A percentile compares a stretch with the other conserved stretches of the same genome.
phyloP scores from a whole-genome alignment of 176 grass and related monocot genomes.

The Oryza glaberrima region DNA sequence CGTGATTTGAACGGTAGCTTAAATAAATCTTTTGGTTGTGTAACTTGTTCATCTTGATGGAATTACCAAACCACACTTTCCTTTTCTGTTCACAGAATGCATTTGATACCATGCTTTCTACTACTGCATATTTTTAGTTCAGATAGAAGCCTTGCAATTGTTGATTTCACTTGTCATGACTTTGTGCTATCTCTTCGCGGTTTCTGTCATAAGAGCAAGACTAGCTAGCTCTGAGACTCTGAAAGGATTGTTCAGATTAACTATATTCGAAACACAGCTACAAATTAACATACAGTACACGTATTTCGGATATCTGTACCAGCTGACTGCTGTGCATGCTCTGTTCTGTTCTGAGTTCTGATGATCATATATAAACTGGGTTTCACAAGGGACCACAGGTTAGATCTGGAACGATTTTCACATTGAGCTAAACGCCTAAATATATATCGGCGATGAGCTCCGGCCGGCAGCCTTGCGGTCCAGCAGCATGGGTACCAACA shows the following conservation, averaged over 20 bases:
- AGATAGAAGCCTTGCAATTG: not conserved
- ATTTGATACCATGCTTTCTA: not conserved
- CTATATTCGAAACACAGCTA: not conserved
- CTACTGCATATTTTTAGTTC: not conserved
- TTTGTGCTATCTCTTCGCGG: not conserved
- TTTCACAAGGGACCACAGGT: not conserved
- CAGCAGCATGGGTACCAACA: conserved; percentile 10
- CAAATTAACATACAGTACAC: not conserved
- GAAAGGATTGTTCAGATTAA: not conserved
- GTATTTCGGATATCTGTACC: not conserved
- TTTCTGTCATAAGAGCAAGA: not conserved
- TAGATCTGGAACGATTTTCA: not conserved
- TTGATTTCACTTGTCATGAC: not conserved
- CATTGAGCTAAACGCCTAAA: not conserved
- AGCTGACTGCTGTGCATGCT: not conserved
- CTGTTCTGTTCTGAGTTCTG: not conserved
- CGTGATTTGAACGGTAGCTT: not conserved
- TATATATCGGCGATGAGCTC: not conserved
- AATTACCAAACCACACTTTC: not conserved
- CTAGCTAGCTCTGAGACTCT: not conserved
- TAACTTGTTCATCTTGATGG: not conserved
- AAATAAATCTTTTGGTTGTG: not conserved
- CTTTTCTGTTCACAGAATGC: not conserved
- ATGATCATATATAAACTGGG: not conserved
- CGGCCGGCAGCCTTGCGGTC: not conserved